phyloP scores from a whole-genome alignment of 2,329 filamentous ascomycete genomes.

The Colletotrichum camelliae region DNA sequence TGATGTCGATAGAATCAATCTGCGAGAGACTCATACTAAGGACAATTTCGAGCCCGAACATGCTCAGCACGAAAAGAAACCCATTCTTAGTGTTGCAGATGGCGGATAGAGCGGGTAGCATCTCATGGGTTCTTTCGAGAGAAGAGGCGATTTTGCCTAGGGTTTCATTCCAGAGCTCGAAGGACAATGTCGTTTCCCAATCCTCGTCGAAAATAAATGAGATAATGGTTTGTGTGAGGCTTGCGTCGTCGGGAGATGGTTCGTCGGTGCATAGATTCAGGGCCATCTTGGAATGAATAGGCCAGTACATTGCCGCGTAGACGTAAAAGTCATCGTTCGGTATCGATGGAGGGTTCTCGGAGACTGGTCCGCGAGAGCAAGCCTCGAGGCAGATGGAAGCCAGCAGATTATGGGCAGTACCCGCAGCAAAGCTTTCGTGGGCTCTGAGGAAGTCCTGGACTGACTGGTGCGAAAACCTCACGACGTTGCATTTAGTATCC shows the following conservation, averaged over 20 bases:
- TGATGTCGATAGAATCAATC: no score
- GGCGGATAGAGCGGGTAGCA: neutral
- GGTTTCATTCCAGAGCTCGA: no score
- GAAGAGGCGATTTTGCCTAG: no score
- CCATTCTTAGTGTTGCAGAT: no score
- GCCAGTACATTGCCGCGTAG: neutral
- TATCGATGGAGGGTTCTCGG: fast-evolving
- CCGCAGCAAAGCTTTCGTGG: neutral
- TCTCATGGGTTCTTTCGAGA: neutral
- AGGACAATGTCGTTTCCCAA: neutral
- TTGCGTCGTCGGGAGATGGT: fast-evolving
- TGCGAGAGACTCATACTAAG: no score
- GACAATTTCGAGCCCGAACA: no score
- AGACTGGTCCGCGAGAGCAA: neutral
- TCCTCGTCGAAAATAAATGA: neutral
- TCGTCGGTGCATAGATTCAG: fast-evolving
- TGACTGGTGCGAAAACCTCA: neutral
- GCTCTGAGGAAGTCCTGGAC: neutral
- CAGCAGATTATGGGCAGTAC: neutral
- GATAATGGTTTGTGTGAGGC: neutral
- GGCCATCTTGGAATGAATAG: neutral
- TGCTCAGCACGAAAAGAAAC: no score
- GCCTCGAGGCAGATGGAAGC: neutral
- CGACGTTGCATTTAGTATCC: neutral
- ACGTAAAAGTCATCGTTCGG: neutral